Evolutionary conservation across 2,329 filamentous ascomycete genomes (phyloP).

Genomic region (Hirsutella rhossiliensis): DNA sequence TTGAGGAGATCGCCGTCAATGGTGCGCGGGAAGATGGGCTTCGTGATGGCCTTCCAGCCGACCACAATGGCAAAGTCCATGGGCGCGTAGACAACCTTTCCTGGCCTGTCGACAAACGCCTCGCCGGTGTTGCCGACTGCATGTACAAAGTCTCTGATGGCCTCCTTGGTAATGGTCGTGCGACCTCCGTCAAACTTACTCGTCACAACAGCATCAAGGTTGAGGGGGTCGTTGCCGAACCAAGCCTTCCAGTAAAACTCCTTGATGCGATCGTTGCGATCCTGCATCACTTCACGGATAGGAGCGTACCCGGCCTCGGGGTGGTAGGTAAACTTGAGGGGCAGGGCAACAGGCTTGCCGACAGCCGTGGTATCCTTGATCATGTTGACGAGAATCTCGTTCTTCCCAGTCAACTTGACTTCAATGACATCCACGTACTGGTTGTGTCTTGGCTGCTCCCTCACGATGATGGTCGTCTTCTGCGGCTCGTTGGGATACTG

Average conservation of each 20-base stretch:
- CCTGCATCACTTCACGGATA: slow-evolving; percentile 91
- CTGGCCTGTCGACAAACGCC: slow-evolving; percentile 89
- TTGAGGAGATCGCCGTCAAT: slow-evolving; percentile 95
- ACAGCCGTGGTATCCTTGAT: slow-evolving; percentile 87
- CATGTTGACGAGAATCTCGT: slow-evolving; percentile 78
- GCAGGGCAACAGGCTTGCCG: slow-evolving; percentile 68
- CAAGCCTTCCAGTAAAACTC: slow-evolving; percentile 98
- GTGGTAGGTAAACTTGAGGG: slow-evolving; percentile 83
- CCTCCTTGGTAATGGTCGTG: slow-evolving; percentile 76
- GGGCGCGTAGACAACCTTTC: slow-evolving; percentile 86
- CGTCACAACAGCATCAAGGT: slow-evolving; percentile 75
- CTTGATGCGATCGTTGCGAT: slow-evolving; percentile 95
- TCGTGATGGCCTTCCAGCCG: slow-evolving; percentile 97
- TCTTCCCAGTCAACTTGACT: slow-evolving; percentile 60
- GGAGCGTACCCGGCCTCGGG: slow-evolving; percentile 96
- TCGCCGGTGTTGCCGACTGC: slow-evolving; percentile 96
- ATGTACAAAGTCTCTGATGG: slow-evolving; percentile 98
- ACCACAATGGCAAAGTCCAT: slow-evolving; percentile 99
- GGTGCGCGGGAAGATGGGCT: slow-evolving; percentile 93
- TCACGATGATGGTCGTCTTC: slow-evolving; percentile 76
- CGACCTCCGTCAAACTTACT: slow-evolving; percentile 84
- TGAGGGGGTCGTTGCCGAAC: slow-evolving; percentile 79
- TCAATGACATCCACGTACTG: slow-evolving; percentile 84
- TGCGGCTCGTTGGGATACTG: slow-evolving; percentile 65
- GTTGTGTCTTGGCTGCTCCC: slow-evolving; percentile 75